Base-by-base conservation (phyloP, 257 asterid species). In the Knoxia roxburghii region DNA sequence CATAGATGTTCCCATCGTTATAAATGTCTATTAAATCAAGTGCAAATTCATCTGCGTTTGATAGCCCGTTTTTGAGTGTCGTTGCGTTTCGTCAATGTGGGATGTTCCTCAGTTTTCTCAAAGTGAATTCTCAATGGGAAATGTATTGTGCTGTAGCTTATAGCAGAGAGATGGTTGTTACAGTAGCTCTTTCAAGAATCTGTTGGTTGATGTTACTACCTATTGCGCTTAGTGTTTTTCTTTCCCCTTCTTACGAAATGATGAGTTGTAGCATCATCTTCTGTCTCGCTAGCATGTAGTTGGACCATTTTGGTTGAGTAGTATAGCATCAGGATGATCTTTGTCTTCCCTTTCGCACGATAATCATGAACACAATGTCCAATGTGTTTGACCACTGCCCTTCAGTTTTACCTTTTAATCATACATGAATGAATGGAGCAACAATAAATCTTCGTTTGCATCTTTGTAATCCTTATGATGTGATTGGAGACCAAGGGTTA, bases 61-160 rank as follows among this genome's bases (percentile, higher is more conserved):
- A 24, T 26, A 39, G 50, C 14, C 9, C 24, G 11, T 45, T 24
- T 14, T 6, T 30, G 33, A 30, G 24, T 43, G 48, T 35, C 7
- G 7, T 40, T 11, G 12, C 29, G 13, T 3, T 13, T 56, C 21
- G 39, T 56, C 46, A 29, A 26, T 39, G 67, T 49, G 63, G 64
- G 62, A 70, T 27, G 64, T n/a, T 61, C 46, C 17, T 24, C 23
- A n/a, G 65, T 68, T 61, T 51, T 37, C 61, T 30, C 7, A 15
- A 14, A 8, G 27, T 43, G 56, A 27, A 29, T 63, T 24, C 13
- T 23, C 27, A 24, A 13, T 61, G 67, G 37, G 29, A 3, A 24
- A 61, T 61, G 20, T 17, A 26, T 26, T 40, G 35, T 14, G 50
- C 50, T 6, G 23, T 24, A n/a, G 6, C 37, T 23, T 39, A 27